Conservation (phyloP, 2,329 filamentous ascomycete species). For the Venturia aucupariae region DNA sequence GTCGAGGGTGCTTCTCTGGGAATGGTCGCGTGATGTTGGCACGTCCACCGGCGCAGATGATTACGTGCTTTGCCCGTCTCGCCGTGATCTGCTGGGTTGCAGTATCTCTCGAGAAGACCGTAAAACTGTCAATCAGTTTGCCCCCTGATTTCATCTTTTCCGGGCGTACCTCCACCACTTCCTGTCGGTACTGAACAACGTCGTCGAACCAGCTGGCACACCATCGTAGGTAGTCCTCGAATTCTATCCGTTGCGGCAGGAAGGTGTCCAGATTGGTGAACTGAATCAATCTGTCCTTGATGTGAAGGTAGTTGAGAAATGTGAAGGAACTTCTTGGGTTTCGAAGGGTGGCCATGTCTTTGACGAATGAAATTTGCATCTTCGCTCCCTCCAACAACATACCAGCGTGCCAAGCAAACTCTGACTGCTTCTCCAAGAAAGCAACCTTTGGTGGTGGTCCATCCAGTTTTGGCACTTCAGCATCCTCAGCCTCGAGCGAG, state of each 20-base stretch:
- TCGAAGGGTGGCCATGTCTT: constrained; percentile 83
- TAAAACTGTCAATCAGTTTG: constrained; percentile 53
- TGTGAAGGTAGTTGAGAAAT: constrained; percentile 87
- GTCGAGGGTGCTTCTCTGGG: constrained; percentile 58
- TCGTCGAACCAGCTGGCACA: constrained; percentile 70
- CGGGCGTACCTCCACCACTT: constrained; percentile 64
- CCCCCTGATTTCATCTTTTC: constrained; percentile 39
- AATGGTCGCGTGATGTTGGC: constrained; percentile 62
- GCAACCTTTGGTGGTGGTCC: constrained; percentile 56
- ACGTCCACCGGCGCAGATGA: constrained; percentile 58
- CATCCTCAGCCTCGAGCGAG: constrained; percentile 45
- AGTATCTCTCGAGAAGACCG: constrained; percentile 55
- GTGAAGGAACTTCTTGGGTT: constrained; percentile 88
- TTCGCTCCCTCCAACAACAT: constrained; percentile 89
- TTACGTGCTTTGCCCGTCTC: constrained; percentile 57
- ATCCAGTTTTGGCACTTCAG: constrained; percentile 27
- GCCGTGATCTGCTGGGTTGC: constrained; percentile 46
- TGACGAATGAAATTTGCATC: constrained; percentile 98
- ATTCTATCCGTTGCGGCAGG: constrained; percentile 75
- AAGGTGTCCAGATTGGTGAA: constrained; percentile 91
- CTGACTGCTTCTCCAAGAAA: constrained; percentile 76
- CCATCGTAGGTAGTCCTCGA: constrained; percentile 94
- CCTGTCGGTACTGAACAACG: constrained; percentile 65
- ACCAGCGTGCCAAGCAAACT: constrained; percentile 87
- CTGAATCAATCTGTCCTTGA: constrained; percentile 69